Evolutionary conservation across 2,329 filamentous ascomycete species (phyloP), one percentile per base, ranked within the genome.

Genomic region (Fusarium sp.): DNA sequence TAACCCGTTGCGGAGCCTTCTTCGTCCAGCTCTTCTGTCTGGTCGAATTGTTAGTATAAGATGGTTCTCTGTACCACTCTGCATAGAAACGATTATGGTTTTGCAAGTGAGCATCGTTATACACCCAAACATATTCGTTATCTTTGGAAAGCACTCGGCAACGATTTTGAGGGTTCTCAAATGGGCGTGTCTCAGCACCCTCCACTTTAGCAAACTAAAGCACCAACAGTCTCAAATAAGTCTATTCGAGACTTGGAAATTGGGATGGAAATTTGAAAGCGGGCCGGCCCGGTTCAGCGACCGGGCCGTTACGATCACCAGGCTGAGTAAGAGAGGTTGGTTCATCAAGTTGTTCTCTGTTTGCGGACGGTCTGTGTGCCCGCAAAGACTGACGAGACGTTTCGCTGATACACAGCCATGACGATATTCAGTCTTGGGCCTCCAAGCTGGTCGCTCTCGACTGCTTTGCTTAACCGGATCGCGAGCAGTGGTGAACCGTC

Each of bases 281-380:
- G 71, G 71, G 61, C 71, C 71, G 70, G 70, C 26, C 71, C 68
- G 70, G 71, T 58, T 68, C 50, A 56, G 53, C 56, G 60, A 62
- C 69, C 71, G 68, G 71, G 59, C 71, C 71, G 69, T 65, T 62
- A 54, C 65, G 64, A 63, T 67, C 40, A 57, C 62, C 58, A 66
- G 48, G 62, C 62, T 60, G 42, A 64, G 48, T 50, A 52, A 55
- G 55, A 62, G 56, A 46, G 51, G 38, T 44, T 28, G 38, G 49
- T 47, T 56, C 46, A 49, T 23, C 23, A 43, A 62, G 56, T 10
- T 10, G 47, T 45, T 44, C 49, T 47, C 61, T 53, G 10, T n/a
- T 36, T 36, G 51, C 50, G 45, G 38, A 52, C 43, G 56, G 56
- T 43, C 58, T 65, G 56, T 53, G 56, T 70, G 58, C 49, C 56